Conservation (phyloP, 345 rosid genomes). For the Rhodamnia argentea region DNA sequence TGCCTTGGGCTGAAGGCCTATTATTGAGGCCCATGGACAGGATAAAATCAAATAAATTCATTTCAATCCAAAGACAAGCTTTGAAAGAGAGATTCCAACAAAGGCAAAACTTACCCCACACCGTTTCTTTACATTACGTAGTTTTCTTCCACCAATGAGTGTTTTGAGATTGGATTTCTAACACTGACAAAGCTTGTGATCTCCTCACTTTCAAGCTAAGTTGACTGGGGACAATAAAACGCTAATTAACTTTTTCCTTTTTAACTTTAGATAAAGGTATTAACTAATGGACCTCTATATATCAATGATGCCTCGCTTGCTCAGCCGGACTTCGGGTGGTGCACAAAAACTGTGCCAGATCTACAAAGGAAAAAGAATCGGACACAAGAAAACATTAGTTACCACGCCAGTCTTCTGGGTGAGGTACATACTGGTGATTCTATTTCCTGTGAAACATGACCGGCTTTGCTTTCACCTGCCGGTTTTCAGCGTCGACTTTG, state of each 20-base stretch:
- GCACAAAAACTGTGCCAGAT: constrained; percentile 9
- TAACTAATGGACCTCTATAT: neutral
- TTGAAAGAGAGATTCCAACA: neutral
- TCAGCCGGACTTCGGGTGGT: constrained; percentile 67
- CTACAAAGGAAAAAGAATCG: neutral
- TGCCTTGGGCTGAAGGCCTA: neutral
- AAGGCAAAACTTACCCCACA: neutral
- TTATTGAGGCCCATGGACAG: neutral
- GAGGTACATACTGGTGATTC: constrained; percentile 77
- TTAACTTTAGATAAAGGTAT: too few relatives aligned
- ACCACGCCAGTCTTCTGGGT: constrained; percentile 87
- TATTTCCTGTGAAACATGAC: constrained; percentile 89
- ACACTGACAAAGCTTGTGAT: neutral
- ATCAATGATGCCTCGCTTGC: neutral
- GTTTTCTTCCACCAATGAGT: neutral
- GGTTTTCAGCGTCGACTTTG: constrained; percentile 81
- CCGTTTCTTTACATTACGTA: neutral
- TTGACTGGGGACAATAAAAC: neutral
- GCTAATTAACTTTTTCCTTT: neutral
- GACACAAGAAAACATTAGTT: neutral
- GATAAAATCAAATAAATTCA: neutral
- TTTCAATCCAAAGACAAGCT: neutral
- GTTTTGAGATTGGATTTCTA: neutral
- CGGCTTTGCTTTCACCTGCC: constrained; percentile 92
- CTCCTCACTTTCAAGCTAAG: neutral